Conservation (phyloP, 2,329 filamentous ascomycete genomes). For the Balansia obtecta region DNA sequence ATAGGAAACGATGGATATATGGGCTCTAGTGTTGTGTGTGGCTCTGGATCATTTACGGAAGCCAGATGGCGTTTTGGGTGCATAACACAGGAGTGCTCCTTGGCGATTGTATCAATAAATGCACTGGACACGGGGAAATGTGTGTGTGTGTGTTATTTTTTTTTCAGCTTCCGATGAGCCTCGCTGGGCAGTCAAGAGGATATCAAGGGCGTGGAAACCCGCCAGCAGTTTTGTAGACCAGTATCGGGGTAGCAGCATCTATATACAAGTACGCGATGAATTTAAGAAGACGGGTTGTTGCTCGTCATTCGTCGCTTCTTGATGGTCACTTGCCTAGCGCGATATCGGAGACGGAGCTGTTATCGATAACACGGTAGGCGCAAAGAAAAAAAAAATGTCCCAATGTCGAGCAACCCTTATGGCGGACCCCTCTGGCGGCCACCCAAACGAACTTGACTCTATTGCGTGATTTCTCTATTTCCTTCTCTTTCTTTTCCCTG, state of each 20-base stretch:
- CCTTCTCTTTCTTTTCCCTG: no score
- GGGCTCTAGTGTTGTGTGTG: not conserved
- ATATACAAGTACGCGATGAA: not conserved
- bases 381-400: no score
- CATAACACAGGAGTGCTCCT: slow-evolving; percentile 11
- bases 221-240: slow-evolving; percentile 1
- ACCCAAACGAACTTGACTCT: not conserved
- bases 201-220: not conserved
- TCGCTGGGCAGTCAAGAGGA: not conserved
- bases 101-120: slow-evolving; percentile 13
- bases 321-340: not conserved
- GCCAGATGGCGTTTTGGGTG: slow-evolving; percentile 14
- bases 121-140: not conserved
- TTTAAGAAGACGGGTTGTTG: no score
- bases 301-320: no score
- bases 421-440: not conserved
- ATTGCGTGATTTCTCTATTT: not conserved
- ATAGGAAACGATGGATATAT: not conserved
- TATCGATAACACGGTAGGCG: slow-evolving; percentile 1
- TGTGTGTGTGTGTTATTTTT: no score
- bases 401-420: not conserved
- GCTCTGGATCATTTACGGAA: not conserved
- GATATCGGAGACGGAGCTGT: not conserved
- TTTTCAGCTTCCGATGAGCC: not conserved
- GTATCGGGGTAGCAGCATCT: slow-evolving; percentile 1